Base-by-base conservation (phyloP, 192 early-diverging fungal species). In the Coemansia sp. region DNA sequence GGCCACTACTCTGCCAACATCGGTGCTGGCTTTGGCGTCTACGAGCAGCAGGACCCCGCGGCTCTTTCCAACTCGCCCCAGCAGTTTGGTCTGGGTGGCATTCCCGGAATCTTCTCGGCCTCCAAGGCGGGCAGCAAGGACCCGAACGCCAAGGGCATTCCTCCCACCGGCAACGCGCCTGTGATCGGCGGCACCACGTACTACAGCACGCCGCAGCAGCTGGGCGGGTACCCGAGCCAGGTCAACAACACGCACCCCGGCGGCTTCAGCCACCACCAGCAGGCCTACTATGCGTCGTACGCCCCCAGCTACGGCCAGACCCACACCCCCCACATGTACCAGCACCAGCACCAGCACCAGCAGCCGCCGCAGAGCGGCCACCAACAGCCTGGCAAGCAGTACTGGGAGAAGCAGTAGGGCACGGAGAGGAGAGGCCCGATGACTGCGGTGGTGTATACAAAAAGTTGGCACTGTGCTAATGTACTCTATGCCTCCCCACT, bases 161-260 rank as follows among this genome's bases (percentile, higher is more conserved):
- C 60, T 17, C 64, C 64, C 1, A 18, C 64, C 27, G 70, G 63
- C 34, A 58, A 58, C 18, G 71, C 71, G 25, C 59, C 71, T 4
- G 64, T 67, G 22, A 67, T 74, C 13, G 71, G 71, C 30, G 71
- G 71, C 15, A 74, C 71, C n/a, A 67, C 71, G 1, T 74, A 74
- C 64, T 74, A 74, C 59, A 67, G 53, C 56, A 58, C 58, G n/a
- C 71, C 71, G 24, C 71, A 74, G 46, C 71, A 72, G 58, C 49
- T 58, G 15, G 62, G 58, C 30, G 60, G 71, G 10, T 74, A 74
- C 32, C 64, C 71, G 9, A 61, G 59, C 60, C 71, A 74, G 51
- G 41, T 48, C 42, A 74, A 51, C 53, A 60, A 27, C 48, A 39
- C 59, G 25, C 58, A 72, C 19, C 64, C 71, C 9, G 64, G 67